Percentiles rank a stretch among this genome's conserved stretches.
Conservation (phyloP, 1,284 basidiomycete genomes). For the Cerioporus squamosus region DNA sequence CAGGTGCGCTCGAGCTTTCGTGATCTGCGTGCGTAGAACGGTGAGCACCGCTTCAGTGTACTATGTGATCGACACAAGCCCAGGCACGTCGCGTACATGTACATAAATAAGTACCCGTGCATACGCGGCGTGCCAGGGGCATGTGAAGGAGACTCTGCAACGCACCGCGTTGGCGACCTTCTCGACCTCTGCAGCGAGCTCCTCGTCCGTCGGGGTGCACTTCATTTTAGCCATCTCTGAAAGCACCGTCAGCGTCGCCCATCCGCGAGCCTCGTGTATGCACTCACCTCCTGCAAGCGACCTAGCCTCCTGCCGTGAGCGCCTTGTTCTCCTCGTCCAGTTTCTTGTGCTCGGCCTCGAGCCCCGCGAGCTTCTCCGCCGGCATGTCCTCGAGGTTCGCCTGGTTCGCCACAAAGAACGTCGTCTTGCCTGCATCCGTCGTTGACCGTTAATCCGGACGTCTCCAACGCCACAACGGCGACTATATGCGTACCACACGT, state of each 20-base stretch:
- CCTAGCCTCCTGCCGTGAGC: conserved; percentile 55
- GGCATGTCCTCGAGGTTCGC: conserved; percentile 64
- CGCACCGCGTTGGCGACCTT: conserved; percentile 49
- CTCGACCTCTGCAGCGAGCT: conserved; percentile 56
- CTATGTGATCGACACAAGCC: too few relatives aligned
- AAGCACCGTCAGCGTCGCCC: background rate
- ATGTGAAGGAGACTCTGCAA: background rate
- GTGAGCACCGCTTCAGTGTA: too few relatives aligned
- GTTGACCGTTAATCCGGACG: too few relatives aligned
- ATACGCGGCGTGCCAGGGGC: background rate
- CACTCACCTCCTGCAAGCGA: conserved; percentile 52
- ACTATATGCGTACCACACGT: conserved; percentile 62
- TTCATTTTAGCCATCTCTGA: conserved; percentile 70
- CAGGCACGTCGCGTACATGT: background rate
- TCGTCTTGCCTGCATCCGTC: conserved; percentile 79
- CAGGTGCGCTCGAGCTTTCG: conserved; percentile 53
- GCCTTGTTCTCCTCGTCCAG: conserved; percentile 66
- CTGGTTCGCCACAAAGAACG: conserved; percentile 82
- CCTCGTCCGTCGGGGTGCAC: conserved; percentile 67
- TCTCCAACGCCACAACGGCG: background rate
- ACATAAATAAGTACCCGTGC: background rate
- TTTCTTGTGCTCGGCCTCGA: conserved; percentile 58
- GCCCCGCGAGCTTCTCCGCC: conserved; percentile 55
- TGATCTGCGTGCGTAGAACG: conserved; percentile 44
- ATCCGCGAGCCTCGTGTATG: background rate